Evolutionary conservation across 345 rosid genomes (phyloP).

Genomic region (Heritiera fomes): DNA sequence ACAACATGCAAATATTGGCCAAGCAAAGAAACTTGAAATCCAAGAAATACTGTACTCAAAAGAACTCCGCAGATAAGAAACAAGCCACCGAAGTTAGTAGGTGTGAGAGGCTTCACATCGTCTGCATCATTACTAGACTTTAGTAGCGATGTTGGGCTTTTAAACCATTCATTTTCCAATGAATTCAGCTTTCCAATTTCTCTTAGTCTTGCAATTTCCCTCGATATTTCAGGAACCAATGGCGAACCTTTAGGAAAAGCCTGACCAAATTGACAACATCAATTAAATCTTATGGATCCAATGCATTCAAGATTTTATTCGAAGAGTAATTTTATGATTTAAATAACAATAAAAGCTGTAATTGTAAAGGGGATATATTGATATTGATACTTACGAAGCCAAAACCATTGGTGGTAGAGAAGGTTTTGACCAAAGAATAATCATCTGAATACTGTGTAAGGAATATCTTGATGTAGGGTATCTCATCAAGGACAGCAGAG

Average conservation of each 20-base stretch:
- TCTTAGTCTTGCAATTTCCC: constrained; percentile 8
- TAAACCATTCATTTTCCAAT: constrained; percentile 4
- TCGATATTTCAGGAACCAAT: background rate
- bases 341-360: background rate
- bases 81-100: constrained; percentile 6
- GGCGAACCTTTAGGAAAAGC: constrained; percentile 22
- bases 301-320: no score
- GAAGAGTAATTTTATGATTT: no score
- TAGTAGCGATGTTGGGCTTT: background rate
- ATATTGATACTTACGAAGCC: constrained; percentile 4
- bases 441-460: background rate
- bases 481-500: background rate
- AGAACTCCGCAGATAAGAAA: background rate
- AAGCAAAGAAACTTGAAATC: background rate
- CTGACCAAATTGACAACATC: background rate
- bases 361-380: background rate
- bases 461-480: constrained; percentile 11
- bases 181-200: background rate
- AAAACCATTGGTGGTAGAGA: constrained; percentile 12
- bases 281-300: no score
- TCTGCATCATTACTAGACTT: background rate
- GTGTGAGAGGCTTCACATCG: background rate
- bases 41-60: background rate
- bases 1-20: background rate
- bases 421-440: constrained; percentile 9